Evolutionary conservation across 2,329 filamentous ascomycete species (phyloP), one percentile per base, ranked within the genome.

Genomic region (Emericellopsis cladophorae): DNA sequence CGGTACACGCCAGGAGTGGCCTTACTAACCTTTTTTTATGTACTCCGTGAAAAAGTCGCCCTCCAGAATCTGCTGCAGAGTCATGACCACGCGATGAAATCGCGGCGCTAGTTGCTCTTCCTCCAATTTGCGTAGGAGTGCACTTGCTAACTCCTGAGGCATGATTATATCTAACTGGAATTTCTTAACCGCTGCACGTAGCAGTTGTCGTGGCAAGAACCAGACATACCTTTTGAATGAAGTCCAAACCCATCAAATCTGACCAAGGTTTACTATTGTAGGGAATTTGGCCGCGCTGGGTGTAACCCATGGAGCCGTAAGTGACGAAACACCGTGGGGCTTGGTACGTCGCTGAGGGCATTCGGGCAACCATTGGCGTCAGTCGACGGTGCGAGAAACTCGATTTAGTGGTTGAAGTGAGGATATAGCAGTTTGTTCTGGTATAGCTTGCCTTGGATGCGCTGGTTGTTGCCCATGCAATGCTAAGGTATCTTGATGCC

Each of bases 1-100:
- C 26, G 5, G 5, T 14, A 34, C 39, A 34, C 15, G n/a, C 9
- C n/a, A 15, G 24, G n/a, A 26, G 26, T 9, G 15, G 22, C 15
- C 24, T 10, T 37, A 12, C 55, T 18, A 62, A 84, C 84, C 84
- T 44, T 71, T 72, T 58, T 94, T 94, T 49, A 96, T 80, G 54
- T 93, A 89, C 35, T 79, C 68, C n/a, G 75, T 81, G 52, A 95
- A 88, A 51, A 95, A 94, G 0, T 79, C 74, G 1, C 76, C 75
- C 29, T 82, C 70, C 1, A 96, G 56, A 5, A 96, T 55, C 44
- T 86, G 78, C 8, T 70, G 71, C 9, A 95, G 68, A 4, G 76
- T 75, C 72, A 94, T 79, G 48, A 76, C 74, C 3, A 94, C 76
- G 44, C 76, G 73, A 26, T 74, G 74, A 66, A 85, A 93, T 11